A percentile compares a stretch with the other conserved stretches of the same genome.
Conservation (phyloP, 257 asterid species). For the Solanum piurae region DNA sequence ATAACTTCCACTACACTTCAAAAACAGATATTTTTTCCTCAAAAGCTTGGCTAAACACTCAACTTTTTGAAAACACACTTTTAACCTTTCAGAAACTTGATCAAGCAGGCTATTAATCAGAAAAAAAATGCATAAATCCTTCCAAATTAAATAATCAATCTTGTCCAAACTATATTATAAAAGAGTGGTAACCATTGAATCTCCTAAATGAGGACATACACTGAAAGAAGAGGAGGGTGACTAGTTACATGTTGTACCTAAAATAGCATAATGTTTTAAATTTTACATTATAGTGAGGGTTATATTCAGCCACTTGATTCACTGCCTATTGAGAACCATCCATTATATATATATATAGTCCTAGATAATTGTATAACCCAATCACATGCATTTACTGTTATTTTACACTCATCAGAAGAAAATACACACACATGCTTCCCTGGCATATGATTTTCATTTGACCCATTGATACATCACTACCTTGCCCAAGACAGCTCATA, state of each 20-base stretch:
- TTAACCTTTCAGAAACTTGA: not conserved
- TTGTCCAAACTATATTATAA: not conserved
- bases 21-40: not conserved
- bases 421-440: conserved; percentile 28
- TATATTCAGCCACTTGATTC: conserved; percentile 7
- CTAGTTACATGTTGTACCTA: not conserved
- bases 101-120: not conserved
- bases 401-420: conserved; percentile 5
- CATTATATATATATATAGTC: not conserved
- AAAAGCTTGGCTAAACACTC: not conserved
- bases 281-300: conserved; percentile 2
- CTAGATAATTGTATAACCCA: conserved; percentile 2
- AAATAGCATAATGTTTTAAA: not conserved
- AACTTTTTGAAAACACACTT: not conserved
- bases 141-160: not conserved
- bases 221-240: not conserved
- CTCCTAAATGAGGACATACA: not conserved
- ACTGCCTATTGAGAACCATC: conserved; percentile 8
- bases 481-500: conserved; percentile 33
- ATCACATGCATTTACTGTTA: conserved; percentile 35
- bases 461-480: conserved; percentile 36
- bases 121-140: not conserved
- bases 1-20: not conserved
- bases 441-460: conserved; percentile 46
- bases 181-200: not conserved